Evolutionary conservation across 108 stramenopile species (phyloP), one percentile per base, ranked within the genome.

Genomic region (Schizochytrium sp.): DNA sequence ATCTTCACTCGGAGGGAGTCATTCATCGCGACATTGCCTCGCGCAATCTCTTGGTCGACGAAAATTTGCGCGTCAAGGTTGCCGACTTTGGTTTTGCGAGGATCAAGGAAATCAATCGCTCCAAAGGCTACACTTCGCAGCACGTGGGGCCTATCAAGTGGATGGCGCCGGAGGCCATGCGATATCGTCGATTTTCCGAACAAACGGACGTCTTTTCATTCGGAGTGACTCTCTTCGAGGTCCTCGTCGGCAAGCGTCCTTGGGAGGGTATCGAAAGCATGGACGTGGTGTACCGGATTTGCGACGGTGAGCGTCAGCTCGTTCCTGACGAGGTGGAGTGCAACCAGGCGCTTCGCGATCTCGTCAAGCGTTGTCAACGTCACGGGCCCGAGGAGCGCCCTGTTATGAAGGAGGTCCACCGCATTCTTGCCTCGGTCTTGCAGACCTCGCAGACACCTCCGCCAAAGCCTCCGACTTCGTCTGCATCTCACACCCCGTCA

Each of bases 21-120:
- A 90, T 92, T 51, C 92, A 92, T 90, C 90, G 90, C 12, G 92
- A 92, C 51, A 55, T 92, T 5, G 90, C 92, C 23, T 72, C 90
- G 8, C 58, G 92, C n/a, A 92, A 92, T 87, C 87, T 92, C 18
- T 88, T 91, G n/a, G 71, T 90, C 44, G 91, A 91, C 71, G 69
- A 90, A 28, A 48, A 25, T 29, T 58, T 72, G 47, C 44, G 88
- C 25, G 90, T 91, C 53, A 87, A 89, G 25, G 90, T 91, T 23
- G 59, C 71, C 18, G 91, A 91, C 90, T 91, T 91, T 43, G 91
- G 91, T 6, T 91, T 91, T 41, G 88, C 90, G 23, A 47, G 92
- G 44, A 72, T 91, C 51, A 92, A 92, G 92, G 88, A 83, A 19
- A 72, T 45, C 53, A 69, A 59, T 57, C 53, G 25, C 6, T 63